Conservation (phyloP, 805 yeast genomes). For the Suhomyces kilbournensis region DNA sequence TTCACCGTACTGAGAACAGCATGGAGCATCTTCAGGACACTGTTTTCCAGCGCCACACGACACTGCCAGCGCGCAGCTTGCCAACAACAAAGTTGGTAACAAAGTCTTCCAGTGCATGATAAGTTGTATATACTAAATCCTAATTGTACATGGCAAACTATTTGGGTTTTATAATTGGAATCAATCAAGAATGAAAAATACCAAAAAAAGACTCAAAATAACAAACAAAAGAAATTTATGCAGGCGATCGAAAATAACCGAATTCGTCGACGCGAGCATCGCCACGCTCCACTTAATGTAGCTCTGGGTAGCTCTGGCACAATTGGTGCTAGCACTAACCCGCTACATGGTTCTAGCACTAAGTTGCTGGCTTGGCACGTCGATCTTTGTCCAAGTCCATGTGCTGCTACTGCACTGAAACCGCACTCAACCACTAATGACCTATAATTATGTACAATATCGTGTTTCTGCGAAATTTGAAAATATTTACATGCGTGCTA, state of each 20-base stretch:
- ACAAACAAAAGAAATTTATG: neutral
- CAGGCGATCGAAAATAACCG: neutral
- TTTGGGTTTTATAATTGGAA: neutral
- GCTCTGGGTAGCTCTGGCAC: too few species aligned
- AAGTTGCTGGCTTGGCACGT: too few species aligned
- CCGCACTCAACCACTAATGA: neutral
- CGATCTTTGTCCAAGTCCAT: too few species aligned
- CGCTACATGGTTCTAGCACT: too few species aligned
- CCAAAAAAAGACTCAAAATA: neutral
- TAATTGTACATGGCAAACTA: neutral
- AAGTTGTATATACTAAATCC: neutral
- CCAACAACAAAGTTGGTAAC: neutral
- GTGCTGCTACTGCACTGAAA: neutral
- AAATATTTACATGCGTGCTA: too few species aligned
- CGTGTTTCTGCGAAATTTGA: too few species aligned
- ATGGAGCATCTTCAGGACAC: constrained; percentile 81
- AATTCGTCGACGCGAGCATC: neutral
- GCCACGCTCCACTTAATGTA: too few species aligned
- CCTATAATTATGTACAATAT: neutral
- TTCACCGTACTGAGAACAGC: constrained; percentile 78
- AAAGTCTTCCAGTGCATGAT: neutral
- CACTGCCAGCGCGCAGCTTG: constrained; percentile 8
- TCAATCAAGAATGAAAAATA: neutral
- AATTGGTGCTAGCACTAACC: too few species aligned
- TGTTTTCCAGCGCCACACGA: constrained; percentile 50